These are phyloP conservation scores for Leucocoprinus leucothites DNA, from an alignment of 768 basidiomycete genomes.

Conservation along the genomic window DNA sequence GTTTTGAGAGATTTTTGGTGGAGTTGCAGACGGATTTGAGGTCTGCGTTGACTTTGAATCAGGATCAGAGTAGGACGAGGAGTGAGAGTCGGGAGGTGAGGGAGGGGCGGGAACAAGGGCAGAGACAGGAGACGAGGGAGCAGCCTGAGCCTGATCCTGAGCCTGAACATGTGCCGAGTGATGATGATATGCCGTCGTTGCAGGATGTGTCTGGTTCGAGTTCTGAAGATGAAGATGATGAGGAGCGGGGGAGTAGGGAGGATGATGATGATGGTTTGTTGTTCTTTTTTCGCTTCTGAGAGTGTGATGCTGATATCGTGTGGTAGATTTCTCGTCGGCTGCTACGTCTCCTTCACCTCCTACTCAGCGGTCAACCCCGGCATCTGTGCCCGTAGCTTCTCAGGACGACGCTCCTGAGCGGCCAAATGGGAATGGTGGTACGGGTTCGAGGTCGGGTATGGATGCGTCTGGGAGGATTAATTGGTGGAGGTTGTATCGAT, in stretches of 20 bases:
- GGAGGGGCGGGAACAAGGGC: background rate
- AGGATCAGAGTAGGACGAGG: slow-evolving; percentile 6
- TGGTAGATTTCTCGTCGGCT: slow-evolving; percentile 1
- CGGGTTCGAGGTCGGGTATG: slow-evolving; percentile 13
- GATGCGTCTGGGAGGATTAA: slow-evolving; percentile 52
- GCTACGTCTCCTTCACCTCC: slow-evolving; percentile 1
- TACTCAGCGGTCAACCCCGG: background rate
- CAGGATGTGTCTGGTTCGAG: slow-evolving; percentile 7
- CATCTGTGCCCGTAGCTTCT: background rate
- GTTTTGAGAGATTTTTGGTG: slow-evolving; percentile 78
- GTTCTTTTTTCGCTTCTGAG: background rate
- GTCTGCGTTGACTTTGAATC: slow-evolving; percentile 43
- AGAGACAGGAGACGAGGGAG: background rate
- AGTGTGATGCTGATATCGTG: background rate
- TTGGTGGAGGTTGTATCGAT: slow-evolving; percentile 84
- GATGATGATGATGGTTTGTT: slow-evolving; percentile 1
- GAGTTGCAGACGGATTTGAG: slow-evolving; percentile 76
- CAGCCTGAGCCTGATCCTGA: background rate
- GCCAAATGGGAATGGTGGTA: background rate
- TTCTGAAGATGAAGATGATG: slow-evolving; percentile 6
- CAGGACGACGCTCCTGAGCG: background rate
- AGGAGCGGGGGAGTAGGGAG: no score
- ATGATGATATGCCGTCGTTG: slow-evolving; percentile 18
- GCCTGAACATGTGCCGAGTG: background rate
- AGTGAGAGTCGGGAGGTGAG: slow-evolving; percentile 4